Conservation (phyloP, 371 early-diverging fungal genomes). For the Mortierella sp. region DNA sequence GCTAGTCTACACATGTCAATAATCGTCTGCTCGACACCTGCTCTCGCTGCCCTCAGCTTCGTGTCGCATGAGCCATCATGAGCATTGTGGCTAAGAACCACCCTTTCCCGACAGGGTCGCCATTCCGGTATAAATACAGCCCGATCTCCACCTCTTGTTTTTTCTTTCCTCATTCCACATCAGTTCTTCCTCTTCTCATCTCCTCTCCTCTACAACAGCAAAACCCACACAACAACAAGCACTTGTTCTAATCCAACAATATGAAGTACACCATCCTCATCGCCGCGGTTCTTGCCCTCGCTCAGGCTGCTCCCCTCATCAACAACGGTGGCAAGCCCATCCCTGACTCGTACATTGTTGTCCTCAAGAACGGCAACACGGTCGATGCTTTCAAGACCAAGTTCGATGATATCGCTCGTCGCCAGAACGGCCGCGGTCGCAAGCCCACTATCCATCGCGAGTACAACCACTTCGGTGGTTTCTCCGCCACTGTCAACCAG, state of each 20-base stretch:
- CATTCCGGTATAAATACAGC: constrained; percentile 10
- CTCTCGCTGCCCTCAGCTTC: too few species aligned
- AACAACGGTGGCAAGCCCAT: constrained; percentile 31
- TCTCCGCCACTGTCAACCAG: constrained; percentile 28
- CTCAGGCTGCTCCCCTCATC: constrained; percentile 33
- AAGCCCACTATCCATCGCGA: constrained; percentile 35
- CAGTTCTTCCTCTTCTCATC: background rate
- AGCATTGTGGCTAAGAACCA: too few species aligned
- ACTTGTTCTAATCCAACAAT: background rate
- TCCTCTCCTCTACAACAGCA: background rate
- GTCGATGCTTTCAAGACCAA: constrained; percentile 26
- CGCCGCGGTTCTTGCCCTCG: constrained; percentile 28
- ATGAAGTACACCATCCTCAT: constrained; percentile 30
- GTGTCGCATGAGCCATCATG: too few species aligned
- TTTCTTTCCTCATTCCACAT: constrained; percentile 7
- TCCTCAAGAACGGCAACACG: constrained; percentile 18
- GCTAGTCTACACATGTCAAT: too few species aligned
- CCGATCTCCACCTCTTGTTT: background rate
- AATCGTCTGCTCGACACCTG: too few species aligned
- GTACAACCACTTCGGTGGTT: constrained; percentile 37
- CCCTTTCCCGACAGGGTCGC: too few species aligned
- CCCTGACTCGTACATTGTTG: constrained; percentile 29
- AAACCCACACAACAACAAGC: background rate
- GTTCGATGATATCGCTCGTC: constrained; percentile 29
- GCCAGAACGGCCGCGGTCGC: constrained; percentile 33